phyloP scores from a whole-genome alignment of 2,329 filamentous ascomycete genomes.

The Pseudocercospora fijiensis region DNA sequence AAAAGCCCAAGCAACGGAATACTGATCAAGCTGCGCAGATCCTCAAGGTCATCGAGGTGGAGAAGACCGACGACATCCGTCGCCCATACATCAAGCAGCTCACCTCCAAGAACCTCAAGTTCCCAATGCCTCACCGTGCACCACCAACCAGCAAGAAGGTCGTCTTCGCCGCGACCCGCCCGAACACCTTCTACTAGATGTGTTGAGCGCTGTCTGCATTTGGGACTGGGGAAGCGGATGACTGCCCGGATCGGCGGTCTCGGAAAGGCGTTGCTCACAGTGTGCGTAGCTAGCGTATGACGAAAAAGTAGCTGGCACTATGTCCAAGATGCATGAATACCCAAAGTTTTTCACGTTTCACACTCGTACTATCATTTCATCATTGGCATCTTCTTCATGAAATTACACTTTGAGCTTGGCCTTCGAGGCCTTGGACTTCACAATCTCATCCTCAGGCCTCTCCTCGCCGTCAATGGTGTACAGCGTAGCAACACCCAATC shows the following conservation, averaged over 20 bases:
- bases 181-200: constrained; percentile 94
- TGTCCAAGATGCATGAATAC: constrained; percentile 3
- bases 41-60: constrained; percentile 95
- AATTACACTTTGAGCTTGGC: constrained; percentile 5
- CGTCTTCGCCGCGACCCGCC: constrained; percentile 89
- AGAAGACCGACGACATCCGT: constrained; percentile 92
- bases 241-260: constrained; percentile 25
- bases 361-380: not conserved
- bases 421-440: constrained; percentile 2
- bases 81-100: constrained; percentile 99
- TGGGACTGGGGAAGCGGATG: constrained; percentile 21
- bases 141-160: constrained; percentile 81
- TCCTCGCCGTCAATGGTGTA: constrained; percentile 21
- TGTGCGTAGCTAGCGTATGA: constrained; percentile 27
- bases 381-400: not conserved
- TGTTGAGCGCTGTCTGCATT: constrained; percentile 35
- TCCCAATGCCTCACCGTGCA: constrained; percentile 97
- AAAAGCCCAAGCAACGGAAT: not conserved
- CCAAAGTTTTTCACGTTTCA: not conserved
- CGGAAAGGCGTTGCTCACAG: constrained; percentile 21
- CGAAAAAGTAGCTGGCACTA: constrained; percentile 1
- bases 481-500: constrained; percentile 24
- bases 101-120: constrained; percentile 88
- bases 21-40: constrained; percentile 59
- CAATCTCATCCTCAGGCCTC: constrained; percentile 1